Percentiles rank a stretch among this genome's conserved stretches.
phyloP scores from a whole-genome alignment of 257 asterid genomes.

The Solanum ossicruentum region DNA sequence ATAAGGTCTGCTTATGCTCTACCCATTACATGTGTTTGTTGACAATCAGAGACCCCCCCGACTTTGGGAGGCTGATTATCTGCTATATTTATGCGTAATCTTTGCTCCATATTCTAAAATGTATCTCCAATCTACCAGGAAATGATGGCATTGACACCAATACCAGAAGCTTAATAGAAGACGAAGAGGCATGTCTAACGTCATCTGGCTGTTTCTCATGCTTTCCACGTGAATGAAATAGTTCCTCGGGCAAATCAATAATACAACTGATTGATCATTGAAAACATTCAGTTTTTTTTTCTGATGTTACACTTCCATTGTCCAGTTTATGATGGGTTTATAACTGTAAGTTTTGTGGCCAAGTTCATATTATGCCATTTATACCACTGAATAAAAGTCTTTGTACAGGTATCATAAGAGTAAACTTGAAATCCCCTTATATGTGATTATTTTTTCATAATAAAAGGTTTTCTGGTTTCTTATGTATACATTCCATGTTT shows the following conservation, averaged over 20 bases:
- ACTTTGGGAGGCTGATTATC: neutral
- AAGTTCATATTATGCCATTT: neutral
- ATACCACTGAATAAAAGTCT: neutral
- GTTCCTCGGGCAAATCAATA: neutral
- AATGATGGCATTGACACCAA: constrained; percentile 24
- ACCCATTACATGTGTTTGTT: too few relatives aligned
- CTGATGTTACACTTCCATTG: neutral
- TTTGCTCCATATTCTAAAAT: neutral
- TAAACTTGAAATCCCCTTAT: neutral
- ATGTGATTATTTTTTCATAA: neutral
- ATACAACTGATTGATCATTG: neutral
- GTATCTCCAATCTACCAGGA: constrained; percentile 28
- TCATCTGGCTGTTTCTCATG: neutral
- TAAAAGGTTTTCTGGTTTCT: neutral
- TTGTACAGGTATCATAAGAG: neutral
- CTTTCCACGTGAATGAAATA: neutral
- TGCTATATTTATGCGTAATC: neutral
- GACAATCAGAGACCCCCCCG: too few relatives aligned
- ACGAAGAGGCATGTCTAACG: neutral
- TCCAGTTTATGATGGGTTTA: neutral
- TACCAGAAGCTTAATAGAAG: constrained; percentile 38
- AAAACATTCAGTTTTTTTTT: neutral
- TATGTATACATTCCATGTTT: neutral
- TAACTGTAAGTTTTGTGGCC: constrained; percentile 1
- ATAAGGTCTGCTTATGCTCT: neutral